A percentile compares a stretch with the other conserved stretches of the same genome.
These are phyloP conservation scores for Boletus vinaceobasis DNA, from an alignment of 768 basidiomycete genomes.

Conservation along the genomic window DNA sequence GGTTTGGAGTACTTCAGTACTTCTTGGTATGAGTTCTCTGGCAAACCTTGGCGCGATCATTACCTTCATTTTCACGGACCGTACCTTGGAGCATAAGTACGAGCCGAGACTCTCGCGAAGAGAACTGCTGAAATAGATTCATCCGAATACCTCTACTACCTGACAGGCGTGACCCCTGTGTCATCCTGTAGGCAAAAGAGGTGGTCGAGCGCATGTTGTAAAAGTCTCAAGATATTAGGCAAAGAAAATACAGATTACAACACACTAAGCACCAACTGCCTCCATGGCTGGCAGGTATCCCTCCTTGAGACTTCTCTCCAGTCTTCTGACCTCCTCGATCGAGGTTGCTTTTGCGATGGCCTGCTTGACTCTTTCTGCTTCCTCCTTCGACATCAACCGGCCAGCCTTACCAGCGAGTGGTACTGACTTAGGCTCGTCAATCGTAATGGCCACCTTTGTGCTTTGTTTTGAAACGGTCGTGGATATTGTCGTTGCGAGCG, in stretches of 20 bases:
- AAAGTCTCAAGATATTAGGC: conserved; percentile 17
- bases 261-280: conserved; percentile 66
- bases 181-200: not conserved
- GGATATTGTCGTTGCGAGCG: conserved; percentile 75
- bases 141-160: not conserved
- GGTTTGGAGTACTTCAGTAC: conserved; percentile 62
- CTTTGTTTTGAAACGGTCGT: conserved; percentile 66
- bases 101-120: conserved; percentile 28
- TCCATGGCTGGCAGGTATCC: conserved; percentile 81
- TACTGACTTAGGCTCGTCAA: conserved; percentile 74
- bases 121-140: not conserved
- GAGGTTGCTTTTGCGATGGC: conserved; percentile 91
- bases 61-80: conserved; percentile 63
- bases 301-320: conserved; percentile 80
- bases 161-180: not conserved
- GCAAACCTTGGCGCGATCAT: conserved; percentile 61
- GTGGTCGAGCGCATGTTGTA: not conserved
- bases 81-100: conserved; percentile 53
- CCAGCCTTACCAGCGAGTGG: conserved; percentile 65
- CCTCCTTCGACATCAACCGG: conserved; percentile 86
- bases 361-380: conserved; percentile 80
- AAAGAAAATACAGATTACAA: conserved; percentile 33
- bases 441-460: conserved; percentile 59
- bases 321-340: conserved; percentile 79
- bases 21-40: conserved; percentile 69